phyloP scores from a whole-genome alignment of 176 grass and related monocot species.

The Echinochloa phyllopogon region DNA sequence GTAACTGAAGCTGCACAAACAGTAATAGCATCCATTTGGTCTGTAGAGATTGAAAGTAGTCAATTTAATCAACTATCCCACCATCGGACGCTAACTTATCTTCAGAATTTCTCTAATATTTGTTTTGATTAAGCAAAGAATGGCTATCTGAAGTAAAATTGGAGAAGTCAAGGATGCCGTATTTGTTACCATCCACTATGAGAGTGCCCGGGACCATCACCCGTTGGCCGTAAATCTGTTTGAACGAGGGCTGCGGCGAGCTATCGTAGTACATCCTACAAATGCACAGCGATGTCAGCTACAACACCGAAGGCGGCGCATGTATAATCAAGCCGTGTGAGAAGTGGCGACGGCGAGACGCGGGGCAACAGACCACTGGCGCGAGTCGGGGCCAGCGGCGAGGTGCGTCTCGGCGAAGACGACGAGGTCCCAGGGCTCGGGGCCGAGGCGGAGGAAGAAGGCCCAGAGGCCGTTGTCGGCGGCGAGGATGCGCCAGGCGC shows the following conservation, averaged over 20 bases:
- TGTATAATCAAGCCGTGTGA: neutral
- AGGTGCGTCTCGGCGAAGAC: conserved; percentile 91
- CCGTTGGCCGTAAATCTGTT: conserved; percentile 66
- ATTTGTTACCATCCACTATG: conserved; percentile 79
- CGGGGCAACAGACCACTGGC: conserved; percentile 32
- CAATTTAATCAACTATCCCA: neutral
- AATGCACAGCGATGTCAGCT: conserved; percentile 17
- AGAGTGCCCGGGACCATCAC: conserved; percentile 70
- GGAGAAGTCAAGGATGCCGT: neutral
- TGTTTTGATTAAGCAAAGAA: neutral
- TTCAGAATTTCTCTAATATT: neutral
- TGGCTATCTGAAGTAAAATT: neutral
- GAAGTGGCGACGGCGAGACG: neutral
- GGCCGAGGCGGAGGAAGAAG: conserved; percentile 68
- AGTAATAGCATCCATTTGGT: neutral
- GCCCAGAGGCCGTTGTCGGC: conserved; percentile 85
- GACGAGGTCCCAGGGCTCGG: conserved; percentile 78
- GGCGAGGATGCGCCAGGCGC: conserved; percentile 63
- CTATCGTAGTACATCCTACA: conserved; percentile 59
- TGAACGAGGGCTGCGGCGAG: conserved; percentile 67
- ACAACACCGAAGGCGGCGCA: neutral
- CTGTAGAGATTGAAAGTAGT: neutral
- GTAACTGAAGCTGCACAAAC: neutral
- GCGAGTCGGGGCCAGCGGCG: conserved; percentile 35
- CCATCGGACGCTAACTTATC: neutral